Percentiles rank a stretch among this genome's conserved stretches.
Conservation (phyloP, 305 asterid genomes). For the Andrographis paniculata region DNA sequence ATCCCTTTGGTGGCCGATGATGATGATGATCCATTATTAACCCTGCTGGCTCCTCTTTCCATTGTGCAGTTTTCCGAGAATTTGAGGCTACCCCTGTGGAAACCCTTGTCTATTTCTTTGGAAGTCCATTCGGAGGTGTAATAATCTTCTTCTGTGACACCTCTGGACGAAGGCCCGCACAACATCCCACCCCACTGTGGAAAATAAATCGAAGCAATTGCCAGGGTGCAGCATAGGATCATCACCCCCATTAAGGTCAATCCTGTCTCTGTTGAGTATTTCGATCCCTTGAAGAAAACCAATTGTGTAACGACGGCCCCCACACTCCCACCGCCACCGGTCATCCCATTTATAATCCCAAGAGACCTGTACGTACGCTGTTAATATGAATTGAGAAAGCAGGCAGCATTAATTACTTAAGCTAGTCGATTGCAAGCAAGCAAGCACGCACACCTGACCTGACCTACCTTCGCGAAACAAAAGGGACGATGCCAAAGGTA, state of each 20-base stretch:
- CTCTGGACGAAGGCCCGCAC: slow-evolving; percentile 44
- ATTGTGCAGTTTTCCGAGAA: slow-evolving; percentile 61
- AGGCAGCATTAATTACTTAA: too few relatives aligned
- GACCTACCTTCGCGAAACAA: slow-evolving; percentile 65
- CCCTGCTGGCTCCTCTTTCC: too few relatives aligned
- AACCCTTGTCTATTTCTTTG: slow-evolving; percentile 44
- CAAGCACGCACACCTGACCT: too few relatives aligned
- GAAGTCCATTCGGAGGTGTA: slow-evolving; percentile 65
- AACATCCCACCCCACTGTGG: slow-evolving; percentile 96
- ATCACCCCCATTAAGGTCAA: slow-evolving; percentile 69
- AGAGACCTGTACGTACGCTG: slow-evolving; percentile 35
- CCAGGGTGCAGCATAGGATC: slow-evolving; percentile 55
- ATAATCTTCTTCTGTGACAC: slow-evolving; percentile 62
- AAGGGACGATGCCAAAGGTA: slow-evolving; percentile 80
- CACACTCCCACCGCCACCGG: slow-evolving; percentile 78
- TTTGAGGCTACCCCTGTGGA: slow-evolving; percentile 53
- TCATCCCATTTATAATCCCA: slow-evolving; percentile 74
- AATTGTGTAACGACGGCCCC: slow-evolving; percentile 78
- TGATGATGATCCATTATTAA: slow-evolving; percentile 17
- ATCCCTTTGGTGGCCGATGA: slow-evolving; percentile 22
- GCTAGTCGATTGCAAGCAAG: too few relatives aligned
- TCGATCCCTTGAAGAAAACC: slow-evolving; percentile 68
- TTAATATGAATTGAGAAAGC: too few relatives aligned
- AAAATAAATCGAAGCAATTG: slow-evolving; percentile 44
- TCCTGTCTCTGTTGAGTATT: slow-evolving; percentile 60